Percentiles rank a stretch among this genome's conserved stretches.
Conservation (phyloP, 176 grass and related monocot genomes). For the Alopecurus myosuroides region DNA sequence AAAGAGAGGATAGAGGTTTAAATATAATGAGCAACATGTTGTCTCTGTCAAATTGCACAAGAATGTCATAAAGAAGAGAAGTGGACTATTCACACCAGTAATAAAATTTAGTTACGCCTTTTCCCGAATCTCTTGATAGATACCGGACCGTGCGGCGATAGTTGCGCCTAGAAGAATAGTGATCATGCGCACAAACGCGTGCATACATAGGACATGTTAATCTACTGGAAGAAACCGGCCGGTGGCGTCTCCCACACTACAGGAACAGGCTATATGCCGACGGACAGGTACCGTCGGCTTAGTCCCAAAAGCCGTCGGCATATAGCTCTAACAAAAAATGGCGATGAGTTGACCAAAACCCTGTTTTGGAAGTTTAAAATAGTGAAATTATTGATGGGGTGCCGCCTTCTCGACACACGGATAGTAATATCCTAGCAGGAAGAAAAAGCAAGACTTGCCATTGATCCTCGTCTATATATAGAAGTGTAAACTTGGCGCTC, state of each 20-base stretch:
- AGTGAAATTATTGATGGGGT: neutral
- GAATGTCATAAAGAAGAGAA: constrained; percentile 22
- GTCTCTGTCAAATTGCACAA: constrained; percentile 24
- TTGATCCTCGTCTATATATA: neutral
- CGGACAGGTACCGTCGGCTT: too few species aligned
- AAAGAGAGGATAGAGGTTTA: neutral
- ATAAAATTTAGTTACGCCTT: too few species aligned
- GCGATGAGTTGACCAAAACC: neutral
- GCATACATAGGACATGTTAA: too few species aligned
- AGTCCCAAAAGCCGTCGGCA: too few species aligned
- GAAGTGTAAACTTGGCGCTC: neutral
- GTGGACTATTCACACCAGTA: too few species aligned
- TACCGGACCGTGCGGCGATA: neutral
- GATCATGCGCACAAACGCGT: too few species aligned
- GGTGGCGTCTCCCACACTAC: too few species aligned
- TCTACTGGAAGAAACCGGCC: too few species aligned
- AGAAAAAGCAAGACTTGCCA: neutral
- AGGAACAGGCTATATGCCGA: too few species aligned
- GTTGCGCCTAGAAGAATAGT: too few species aligned
- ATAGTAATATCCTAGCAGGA: too few species aligned
- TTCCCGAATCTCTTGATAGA: neutral
- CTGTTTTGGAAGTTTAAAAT: neutral
- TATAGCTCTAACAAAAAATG: neutral
- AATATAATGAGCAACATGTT: neutral
- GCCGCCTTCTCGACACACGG: neutral